These are phyloP conservation scores for Parmelia sp. DNA, from an alignment of 495 filamentous ascomycete species.

Conservation along the genomic window DNA sequence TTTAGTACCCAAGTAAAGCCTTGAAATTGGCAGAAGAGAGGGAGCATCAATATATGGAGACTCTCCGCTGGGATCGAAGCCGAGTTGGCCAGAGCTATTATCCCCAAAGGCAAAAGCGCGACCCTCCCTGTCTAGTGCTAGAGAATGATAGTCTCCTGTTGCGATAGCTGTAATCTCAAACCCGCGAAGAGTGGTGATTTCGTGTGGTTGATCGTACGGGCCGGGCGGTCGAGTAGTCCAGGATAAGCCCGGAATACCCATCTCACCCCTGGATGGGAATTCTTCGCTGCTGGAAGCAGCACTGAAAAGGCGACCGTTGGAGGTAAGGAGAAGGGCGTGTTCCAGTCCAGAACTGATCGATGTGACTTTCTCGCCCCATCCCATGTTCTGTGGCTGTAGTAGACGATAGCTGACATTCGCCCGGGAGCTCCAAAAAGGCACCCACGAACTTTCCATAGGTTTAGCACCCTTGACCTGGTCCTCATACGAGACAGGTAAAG, in stretches of 20 bases:
- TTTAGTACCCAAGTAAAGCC: constrained; percentile 60
- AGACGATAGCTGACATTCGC: constrained; percentile 63
- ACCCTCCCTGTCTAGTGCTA: constrained; percentile 67
- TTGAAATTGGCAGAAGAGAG: constrained; percentile 56
- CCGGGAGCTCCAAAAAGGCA: constrained; percentile 60
- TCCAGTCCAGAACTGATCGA: constrained; percentile 72
- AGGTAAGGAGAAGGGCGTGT: constrained; percentile 81
- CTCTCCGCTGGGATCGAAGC: constrained; percentile 59
- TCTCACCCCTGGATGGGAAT: constrained; percentile 77
- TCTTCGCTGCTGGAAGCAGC: constrained; percentile 68
- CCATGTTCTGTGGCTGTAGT: constrained; percentile 58
- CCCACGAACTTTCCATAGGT: constrained; percentile 58
- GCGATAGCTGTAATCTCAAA: constrained; percentile 66
- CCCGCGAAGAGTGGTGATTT: constrained; percentile 58
- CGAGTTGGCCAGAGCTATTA: constrained; percentile 81
- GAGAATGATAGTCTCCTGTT: constrained; percentile 79
- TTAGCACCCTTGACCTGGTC: constrained; percentile 64
- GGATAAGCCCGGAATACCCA: constrained; percentile 74
- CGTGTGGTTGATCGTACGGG: constrained; percentile 72
- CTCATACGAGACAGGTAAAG: constrained; percentile 64
- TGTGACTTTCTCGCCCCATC: constrained; percentile 67
- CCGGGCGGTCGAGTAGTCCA: constrained; percentile 74
- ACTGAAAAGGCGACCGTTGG: constrained; percentile 76
- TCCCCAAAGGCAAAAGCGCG: constrained; percentile 84
- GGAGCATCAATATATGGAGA: constrained; percentile 61